Evolutionary conservation across 1,139 yeast genomes (phyloP), one percentile per base, ranked within the genome.

Genomic region (Scheffersomyces cryptocercus): DNA sequence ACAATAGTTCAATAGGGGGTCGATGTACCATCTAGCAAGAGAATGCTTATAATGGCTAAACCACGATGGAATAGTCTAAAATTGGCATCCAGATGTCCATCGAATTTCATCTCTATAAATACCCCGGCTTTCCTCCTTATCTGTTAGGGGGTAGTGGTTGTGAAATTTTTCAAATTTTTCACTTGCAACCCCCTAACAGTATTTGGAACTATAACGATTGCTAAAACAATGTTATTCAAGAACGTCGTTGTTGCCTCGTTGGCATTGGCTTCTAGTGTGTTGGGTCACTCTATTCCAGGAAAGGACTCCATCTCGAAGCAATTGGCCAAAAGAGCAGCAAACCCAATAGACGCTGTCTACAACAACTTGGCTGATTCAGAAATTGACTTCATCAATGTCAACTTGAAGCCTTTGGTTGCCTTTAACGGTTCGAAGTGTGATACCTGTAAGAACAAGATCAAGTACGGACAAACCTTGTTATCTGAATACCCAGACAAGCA

Each of bases 351-450:
- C 41, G 42, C 52, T 15, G 54, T 69, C 6, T 65, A 54, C 46
- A 51, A 50, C 5, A 54, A 55, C 30, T 62, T 71, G 43, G 44
- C 60, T 10, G 56, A 46, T 20, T 38, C 53, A 3, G 73, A 70
- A 29, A 49, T 48, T n/a, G 73, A 70, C 45, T 71, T 60, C 44
- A 62, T 71, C 43, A 56, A 55, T 39, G 46, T 46, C 15, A 68
- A 68, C 45, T 55, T 69, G 47, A 51, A 47, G 26, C 47, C 55
- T 35, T 62, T 67, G 50, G 57, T 62, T 16, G 48, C 45, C 24
- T 62, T 52, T 54, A 67, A 65, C 45, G 70, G 70, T 10, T 53
- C 71, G 14, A 53, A 56, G 34, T 72, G 77, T 50, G 66, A 64
- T 41, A 50, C 58, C 30, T 72, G 77, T 53, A 71, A 72, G 51